Evolutionary conservation across 768 basidiomycete species (phyloP).

Genomic region (Tephrocybe rancida): DNA sequence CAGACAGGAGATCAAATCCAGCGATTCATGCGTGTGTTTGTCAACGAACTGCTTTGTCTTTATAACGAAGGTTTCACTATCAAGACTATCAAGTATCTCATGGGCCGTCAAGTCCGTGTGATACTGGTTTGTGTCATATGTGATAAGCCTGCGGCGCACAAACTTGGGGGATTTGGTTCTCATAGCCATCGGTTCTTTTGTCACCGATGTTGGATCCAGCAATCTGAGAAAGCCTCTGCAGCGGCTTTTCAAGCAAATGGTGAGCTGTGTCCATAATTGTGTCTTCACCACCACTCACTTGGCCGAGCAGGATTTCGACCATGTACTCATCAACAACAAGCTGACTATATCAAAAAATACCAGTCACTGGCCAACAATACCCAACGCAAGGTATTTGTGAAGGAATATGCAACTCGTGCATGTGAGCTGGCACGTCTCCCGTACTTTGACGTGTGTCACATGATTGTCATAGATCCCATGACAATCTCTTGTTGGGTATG

Average conservation of each 20-base stretch:
- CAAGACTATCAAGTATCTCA: slow-evolving; percentile 20
- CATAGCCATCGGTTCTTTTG: slow-evolving; percentile 35
- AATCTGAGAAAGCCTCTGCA: slow-evolving; percentile 20
- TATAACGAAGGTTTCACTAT: slow-evolving; percentile 9
- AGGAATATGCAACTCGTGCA: background rate
- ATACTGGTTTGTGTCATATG: slow-evolving; percentile 34
- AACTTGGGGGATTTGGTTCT: slow-evolving; percentile 19
- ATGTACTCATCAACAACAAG: background rate
- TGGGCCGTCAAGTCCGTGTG: slow-evolving; percentile 30
- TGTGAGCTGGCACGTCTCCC: background rate
- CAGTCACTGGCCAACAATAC: background rate
- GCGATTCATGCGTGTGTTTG: too few relatives aligned
- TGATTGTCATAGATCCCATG: slow-evolving; percentile 34
- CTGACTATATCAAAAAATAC: background rate
- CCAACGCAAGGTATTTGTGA: background rate
- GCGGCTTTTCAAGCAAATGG: slow-evolving; percentile 18
- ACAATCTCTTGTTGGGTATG: slow-evolving; percentile 29
- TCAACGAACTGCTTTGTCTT: slow-evolving; percentile 20
- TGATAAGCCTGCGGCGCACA: slow-evolving; percentile 40
- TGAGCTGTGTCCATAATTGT: background rate
- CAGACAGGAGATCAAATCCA: too few relatives aligned
- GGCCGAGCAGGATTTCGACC: background rate
- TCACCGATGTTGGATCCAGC: slow-evolving; percentile 34
- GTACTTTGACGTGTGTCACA: slow-evolving; percentile 17
- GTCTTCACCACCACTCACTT: background rate